A percentile compares a stretch with the other conserved stretches of the same genome.
Conservation (phyloP, 2,329 filamentous ascomycete genomes). For the Lizonia empirigonia region DNA sequence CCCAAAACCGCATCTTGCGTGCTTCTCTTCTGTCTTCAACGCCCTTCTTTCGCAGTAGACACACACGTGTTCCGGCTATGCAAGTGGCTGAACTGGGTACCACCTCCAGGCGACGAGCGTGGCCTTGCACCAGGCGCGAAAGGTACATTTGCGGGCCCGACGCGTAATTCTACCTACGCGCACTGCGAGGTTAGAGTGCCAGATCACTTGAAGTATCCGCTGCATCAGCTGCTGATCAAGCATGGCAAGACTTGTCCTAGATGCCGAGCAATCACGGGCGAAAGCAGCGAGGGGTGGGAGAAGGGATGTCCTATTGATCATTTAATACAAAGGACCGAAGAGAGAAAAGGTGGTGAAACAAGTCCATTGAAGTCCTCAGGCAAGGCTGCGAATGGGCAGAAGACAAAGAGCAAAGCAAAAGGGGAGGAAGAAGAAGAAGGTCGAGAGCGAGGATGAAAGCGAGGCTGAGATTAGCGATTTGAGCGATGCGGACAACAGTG, state of each 20-base stretch:
- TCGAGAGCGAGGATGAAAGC: slow-evolving; percentile 32
- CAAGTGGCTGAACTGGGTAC: slow-evolving; percentile 67
- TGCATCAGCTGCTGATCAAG: slow-evolving; percentile 66
- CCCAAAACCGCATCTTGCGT: slow-evolving; percentile 71
- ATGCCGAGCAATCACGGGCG: slow-evolving; percentile 65
- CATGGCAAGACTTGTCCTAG: slow-evolving; percentile 67
- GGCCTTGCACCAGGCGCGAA: slow-evolving; percentile 42
- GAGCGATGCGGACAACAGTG: slow-evolving; percentile 33
- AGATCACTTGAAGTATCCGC: slow-evolving; percentile 66
- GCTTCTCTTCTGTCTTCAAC: slow-evolving; percentile 66
- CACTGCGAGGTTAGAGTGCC: slow-evolving; percentile 67
- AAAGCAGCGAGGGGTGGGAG: slow-evolving; percentile 67
- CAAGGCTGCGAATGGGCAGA: slow-evolving; percentile 25
- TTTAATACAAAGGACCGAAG: slow-evolving; percentile 62
- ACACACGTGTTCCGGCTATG: slow-evolving; percentile 69
- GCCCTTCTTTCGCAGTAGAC: slow-evolving; percentile 68
- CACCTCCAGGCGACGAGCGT: slow-evolving; percentile 47
- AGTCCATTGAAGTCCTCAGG: slow-evolving; percentile 17
- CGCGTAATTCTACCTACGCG: slow-evolving; percentile 60
- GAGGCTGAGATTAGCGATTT: slow-evolving; percentile 36
- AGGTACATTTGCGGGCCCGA: slow-evolving; percentile 53
- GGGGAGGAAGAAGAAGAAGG: slow-evolving; percentile 24
- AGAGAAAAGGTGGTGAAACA: slow-evolving; percentile 51
- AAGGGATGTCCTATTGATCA: slow-evolving; percentile 69
- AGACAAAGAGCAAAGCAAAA: slow-evolving; percentile 11